Evolutionary conservation across 352 stramenopile species (phyloP), one percentile per base, ranked within the genome.

Genomic region (Elongisporangium undulatum): DNA sequence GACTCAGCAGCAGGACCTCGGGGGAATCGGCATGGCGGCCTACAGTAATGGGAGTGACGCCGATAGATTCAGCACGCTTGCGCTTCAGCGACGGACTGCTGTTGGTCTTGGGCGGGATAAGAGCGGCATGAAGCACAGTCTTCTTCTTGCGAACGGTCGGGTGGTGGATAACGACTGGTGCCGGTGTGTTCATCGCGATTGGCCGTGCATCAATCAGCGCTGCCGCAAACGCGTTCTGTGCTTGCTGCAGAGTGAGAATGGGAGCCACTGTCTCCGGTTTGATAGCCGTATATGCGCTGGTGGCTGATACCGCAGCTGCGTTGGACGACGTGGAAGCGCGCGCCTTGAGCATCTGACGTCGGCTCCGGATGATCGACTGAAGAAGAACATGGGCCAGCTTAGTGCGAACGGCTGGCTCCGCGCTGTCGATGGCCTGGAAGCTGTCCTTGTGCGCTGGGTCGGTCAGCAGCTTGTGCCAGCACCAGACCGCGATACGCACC

Each of bases 331-430:
- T 45, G 34, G 34, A 45, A 45, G 34, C 34, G 1, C 34, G 34
- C 12, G 75, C 65, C 56, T 91, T 91, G 20, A 86, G 77, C 81
- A 91, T 91, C 66, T 91, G 81, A 10, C 81, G 77, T 17, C 79
- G 76, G 56, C 81, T 91, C 26, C 81, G 81, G 51, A 89, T 73
- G 56, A 91, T 91, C 19, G 75, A 85, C 59, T 88, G 81, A 17
- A 79, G 67, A 22, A 91, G 61, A 52, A 77, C 53, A 55, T 77
- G 69, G 4, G 77, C 67, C 20, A 91, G 52, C 9, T 62, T 66
- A 39, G 59, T 69, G 53, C 80, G 81, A 20, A 67, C 58, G 17
- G 56, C 23, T 13, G 58, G 52, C 5, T 67, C 48, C 3, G 70
- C 57, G 4, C 63, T 71, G 29, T 69, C 70, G n/a, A 84, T 55